Base-by-base conservation (phyloP, 2,329 filamentous ascomycete species). In the Apiospora pterosperma region DNA sequence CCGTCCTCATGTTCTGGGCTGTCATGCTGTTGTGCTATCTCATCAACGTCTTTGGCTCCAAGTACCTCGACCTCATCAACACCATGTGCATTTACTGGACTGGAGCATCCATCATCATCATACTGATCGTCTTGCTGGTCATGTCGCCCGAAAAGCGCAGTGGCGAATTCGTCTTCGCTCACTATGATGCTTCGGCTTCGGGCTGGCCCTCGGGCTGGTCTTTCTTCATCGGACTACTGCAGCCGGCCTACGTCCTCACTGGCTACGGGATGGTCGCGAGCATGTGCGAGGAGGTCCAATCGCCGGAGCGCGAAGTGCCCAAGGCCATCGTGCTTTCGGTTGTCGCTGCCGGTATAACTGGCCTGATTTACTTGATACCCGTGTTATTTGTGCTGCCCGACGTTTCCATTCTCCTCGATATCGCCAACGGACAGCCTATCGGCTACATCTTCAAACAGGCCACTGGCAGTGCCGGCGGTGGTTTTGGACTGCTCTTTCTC, bases 11-110 rank as follows among this genome's bases (percentile, higher is more conserved):
- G 80, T 92, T 91, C 74, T 92, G 89, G 89, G 88, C 86, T 0
- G 86, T 91, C 23, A 90, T 90, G 85, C 68, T 87, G 7, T 74
- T 91, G 31, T 90, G 86, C 71, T 88, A 88, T 69, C 67, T 82
- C 10, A 81, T 91, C 61, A 92, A 92, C 72, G 82, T 88, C 25
- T 92, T 91, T 70, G 83, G 82, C 0, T 81, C 86, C 5, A 85
- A 81, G 62, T 72, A 80, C 63, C 77, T 92, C 60, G 88, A 91
- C 72, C 69, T 90, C 62, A 89, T 92, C 73, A 92, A 92, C 73
- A 91, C 90, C 70, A 76, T 91, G 59, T 92, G 90, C 74, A 91
- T 92, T 63, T 90, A 87, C 73, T 92, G 90, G 90, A 92, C 90
- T 0, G 85, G 79, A 0, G 82, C 83, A 0, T 88, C 86, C 48